Evolutionary conservation across 2,329 filamentous ascomycete species (phyloP), one percentile per base, ranked within the genome.

Genomic region (Rachicladosporium sp.): DNA sequence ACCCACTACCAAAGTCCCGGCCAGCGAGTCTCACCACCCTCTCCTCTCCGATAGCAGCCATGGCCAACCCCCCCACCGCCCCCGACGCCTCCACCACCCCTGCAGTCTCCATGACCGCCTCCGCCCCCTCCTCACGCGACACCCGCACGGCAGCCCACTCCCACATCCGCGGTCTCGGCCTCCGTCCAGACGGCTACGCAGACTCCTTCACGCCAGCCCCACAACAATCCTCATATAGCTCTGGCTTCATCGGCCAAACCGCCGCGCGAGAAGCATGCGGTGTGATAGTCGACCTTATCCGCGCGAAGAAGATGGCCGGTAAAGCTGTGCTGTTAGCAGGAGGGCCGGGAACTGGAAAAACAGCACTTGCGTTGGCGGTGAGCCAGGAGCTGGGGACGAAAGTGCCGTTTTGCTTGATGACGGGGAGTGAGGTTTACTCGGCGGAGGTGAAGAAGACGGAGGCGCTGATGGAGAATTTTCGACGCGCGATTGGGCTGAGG

Each of bases 371-470:
- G 36, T 75, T 96, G 45, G 91, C 91, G 36, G 85, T 98, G 52
- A 93, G 86, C 62, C 91, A 96, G 66, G 91, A 98, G 63, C 73
- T 98, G 50, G 91, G 91, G 51, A 95, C 88, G 36, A 96, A 95
- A 69, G 93, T 98, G 41, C 91, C 91, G 6, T 98, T 98, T 62
- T 95, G 91, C 64, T 88, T 89, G 31, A 96, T 98, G 58, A 91
- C 95, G 38, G 91, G 88, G 53, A 95, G 88, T 69, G 91, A 98
- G 65, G 82, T 98, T 55, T 98, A 95, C 68, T 94, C 86, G 52
- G 82, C 89, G 35, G 91, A 98, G 65, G 88, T 98, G 48, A 98
- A 98, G 77, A 98, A 98, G 77, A 98, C 91, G 36, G 91, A 98
- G 65, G 82, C 93, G 50, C 69, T 98, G 59, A 96, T 96, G 91